phyloP scores from a whole-genome alignment of 1,284 basidiomycete species.

The Trichosporon inkin region DNA sequence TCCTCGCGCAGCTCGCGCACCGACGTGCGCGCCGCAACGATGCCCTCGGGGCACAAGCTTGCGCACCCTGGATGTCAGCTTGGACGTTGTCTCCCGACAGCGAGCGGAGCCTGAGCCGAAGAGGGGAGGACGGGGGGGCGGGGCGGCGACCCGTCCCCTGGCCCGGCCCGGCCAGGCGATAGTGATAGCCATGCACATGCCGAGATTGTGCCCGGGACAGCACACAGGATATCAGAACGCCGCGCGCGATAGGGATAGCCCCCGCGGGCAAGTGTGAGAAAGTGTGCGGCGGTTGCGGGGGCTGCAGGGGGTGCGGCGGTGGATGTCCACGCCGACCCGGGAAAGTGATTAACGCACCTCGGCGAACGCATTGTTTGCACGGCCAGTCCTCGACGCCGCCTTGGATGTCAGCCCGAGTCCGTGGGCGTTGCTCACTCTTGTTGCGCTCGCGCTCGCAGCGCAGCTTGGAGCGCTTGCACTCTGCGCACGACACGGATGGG shows the following conservation, averaged over 20 bases:
- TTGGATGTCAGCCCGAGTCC: background rate
- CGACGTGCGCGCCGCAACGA: conserved; percentile 1
- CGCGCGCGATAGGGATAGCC: background rate
- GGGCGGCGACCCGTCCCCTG: too few relatives aligned
- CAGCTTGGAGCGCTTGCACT: conserved; percentile 6
- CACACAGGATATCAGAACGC: background rate
- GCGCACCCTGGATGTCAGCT: background rate
- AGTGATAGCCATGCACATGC: background rate
- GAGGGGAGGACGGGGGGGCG: background rate
- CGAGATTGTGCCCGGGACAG: background rate
- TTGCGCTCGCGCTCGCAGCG: conserved; percentile 1
- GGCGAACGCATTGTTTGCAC: conserved; percentile 7
- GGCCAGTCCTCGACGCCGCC: conserved; percentile 1
- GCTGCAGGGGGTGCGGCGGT: too few relatives aligned
- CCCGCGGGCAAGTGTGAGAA: background rate
- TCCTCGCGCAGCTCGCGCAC: conserved; percentile 3
- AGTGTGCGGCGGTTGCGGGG: too few relatives aligned
- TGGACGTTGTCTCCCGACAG: background rate
- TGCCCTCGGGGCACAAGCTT: conserved; percentile 3
- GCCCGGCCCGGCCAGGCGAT: background rate
- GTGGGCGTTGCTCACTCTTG: background rate
- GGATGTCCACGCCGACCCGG: conserved; percentile 2
- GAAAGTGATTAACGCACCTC: conserved; percentile 5
- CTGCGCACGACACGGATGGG: conserved; percentile 5
- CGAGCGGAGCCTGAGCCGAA: background rate